These are phyloP conservation scores for Talaromyces sp. DNA, from an alignment of 2,329 filamentous ascomycete species.

Conservation along the genomic window DNA sequence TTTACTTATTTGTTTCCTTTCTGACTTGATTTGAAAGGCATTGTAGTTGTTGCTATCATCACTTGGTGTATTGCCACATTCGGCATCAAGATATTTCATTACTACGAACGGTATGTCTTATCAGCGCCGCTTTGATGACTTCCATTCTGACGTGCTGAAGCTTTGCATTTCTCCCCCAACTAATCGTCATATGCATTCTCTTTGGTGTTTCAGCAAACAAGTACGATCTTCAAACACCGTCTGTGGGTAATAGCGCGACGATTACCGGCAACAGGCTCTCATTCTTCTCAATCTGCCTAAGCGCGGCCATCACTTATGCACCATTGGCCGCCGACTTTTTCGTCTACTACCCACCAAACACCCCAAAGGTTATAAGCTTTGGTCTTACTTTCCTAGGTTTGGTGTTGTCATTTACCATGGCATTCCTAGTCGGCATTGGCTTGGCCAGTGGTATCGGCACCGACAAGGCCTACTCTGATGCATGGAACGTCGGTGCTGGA, in stretches of 20 bases:
- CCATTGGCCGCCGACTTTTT: constrained; percentile 63
- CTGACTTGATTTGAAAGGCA: constrained; percentile 29
- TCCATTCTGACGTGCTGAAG: constrained; percentile 20
- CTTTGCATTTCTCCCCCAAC: constrained; percentile 61
- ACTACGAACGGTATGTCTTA: constrained; percentile 55
- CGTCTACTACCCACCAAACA: constrained; percentile 57
- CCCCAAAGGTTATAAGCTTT: constrained; percentile 52
- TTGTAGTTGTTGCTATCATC: constrained; percentile 59
- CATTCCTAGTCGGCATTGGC: constrained; percentile 58
- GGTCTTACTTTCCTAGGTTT: constrained; percentile 54
- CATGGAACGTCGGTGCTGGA: constrained; percentile 56
- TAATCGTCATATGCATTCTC: constrained; percentile 57
- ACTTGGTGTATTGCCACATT: constrained; percentile 62
- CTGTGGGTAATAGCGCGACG: constrained; percentile 47
- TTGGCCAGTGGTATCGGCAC: constrained; percentile 54
- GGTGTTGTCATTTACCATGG: constrained; percentile 54
- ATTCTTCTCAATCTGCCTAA: constrained; percentile 65
- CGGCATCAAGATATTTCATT: constrained; percentile 63
- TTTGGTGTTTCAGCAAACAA: constrained; percentile 57
- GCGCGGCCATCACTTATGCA: constrained; percentile 59
- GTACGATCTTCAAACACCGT: constrained; percentile 52
- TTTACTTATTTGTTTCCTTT: not conserved
- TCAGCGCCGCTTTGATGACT: not conserved
- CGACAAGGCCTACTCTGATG: constrained; percentile 51
- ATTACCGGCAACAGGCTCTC: constrained; percentile 53